Evolutionary conservation across 352 stramenopile species (phyloP).

Genomic region (Phytophthora europaea): DNA sequence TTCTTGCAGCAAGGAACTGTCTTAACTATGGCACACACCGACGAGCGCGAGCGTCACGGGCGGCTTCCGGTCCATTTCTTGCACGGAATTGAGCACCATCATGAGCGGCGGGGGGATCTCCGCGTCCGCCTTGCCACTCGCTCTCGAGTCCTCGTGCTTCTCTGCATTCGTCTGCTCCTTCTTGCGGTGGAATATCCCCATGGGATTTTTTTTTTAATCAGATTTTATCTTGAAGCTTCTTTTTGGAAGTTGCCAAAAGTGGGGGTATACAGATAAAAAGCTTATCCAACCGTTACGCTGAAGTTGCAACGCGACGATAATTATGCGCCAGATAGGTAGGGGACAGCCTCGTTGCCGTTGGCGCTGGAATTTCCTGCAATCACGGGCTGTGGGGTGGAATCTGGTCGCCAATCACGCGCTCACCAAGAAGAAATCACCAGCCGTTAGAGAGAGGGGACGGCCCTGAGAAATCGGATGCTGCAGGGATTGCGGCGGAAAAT

Average conservation of each 20-base stretch:
- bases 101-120: slow-evolving; percentile 46
- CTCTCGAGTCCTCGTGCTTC: slow-evolving; percentile 1
- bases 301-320: slow-evolving; percentile 32
- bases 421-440: slow-evolving; percentile 2
- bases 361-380: slow-evolving; percentile 17
- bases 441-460: neutral
- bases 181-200: slow-evolving; percentile 36
- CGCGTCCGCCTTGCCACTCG: slow-evolving; percentile 10
- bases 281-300: slow-evolving; percentile 28
- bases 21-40: slow-evolving; percentile 28
- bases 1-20: neutral
- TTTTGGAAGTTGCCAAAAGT: slow-evolving; percentile 3
- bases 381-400: neutral
- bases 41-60: slow-evolving; percentile 58
- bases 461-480: slow-evolving; percentile 39
- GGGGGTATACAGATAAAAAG: slow-evolving; percentile 2
- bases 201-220: neutral
- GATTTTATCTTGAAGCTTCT: neutral
- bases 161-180: slow-evolving; percentile 8
- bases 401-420: slow-evolving; percentile 3
- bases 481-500: slow-evolving; percentile 77
- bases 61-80: slow-evolving; percentile 73
- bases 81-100: slow-evolving; percentile 52
- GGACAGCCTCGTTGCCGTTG: slow-evolving; percentile 27
- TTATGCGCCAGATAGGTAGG: neutral